phyloP scores from a whole-genome alignment of 202 grass and related monocot species.

The Eragrostis tef region DNA sequence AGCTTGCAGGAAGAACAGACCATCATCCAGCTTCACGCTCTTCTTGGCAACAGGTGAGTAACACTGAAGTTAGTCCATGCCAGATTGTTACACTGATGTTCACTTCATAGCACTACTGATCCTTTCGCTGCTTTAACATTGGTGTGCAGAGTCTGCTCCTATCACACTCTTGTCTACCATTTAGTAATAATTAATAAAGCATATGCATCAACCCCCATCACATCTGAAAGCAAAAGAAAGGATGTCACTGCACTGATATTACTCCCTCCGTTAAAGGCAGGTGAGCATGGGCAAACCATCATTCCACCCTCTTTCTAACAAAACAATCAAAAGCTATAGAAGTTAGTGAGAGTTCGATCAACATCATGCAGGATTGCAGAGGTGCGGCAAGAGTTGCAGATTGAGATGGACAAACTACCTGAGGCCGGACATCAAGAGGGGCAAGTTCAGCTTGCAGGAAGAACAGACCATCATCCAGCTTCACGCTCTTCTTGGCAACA shows the following conservation, averaged over 20 bases:
- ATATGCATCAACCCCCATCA: conserved; percentile 35
- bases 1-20: conserved; percentile 93
- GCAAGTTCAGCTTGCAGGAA: conserved; percentile 94
- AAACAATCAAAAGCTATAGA: conserved; percentile 6
- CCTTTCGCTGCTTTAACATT: conserved; percentile 16
- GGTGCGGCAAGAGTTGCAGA: conserved; percentile 94
- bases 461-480: conserved; percentile 93
- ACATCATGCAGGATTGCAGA: conserved; percentile 73
- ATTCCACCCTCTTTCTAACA: conserved; percentile 33
- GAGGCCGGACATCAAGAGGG: conserved; percentile 91
- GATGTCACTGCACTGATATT: conserved; percentile 7
- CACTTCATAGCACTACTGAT: conserved; percentile 21
- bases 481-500: conserved; percentile 90
- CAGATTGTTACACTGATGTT: conserved; percentile 34
- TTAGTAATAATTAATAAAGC: conserved; percentile 32
- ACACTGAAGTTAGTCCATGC: conserved; percentile 5
- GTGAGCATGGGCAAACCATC: conserved; percentile 55
- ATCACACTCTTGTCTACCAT: conserved; percentile 42
- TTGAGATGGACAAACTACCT: conserved; percentile 96
- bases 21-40: conserved; percentile 92
- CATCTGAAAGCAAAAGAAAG: conserved; percentile 43
- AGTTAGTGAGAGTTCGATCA: conserved; percentile 34
- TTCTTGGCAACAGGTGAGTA: conserved; percentile 80
- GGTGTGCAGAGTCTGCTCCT: conserved; percentile 27
- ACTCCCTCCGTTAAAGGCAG: too few species aligned